These are phyloP conservation scores for Fusarium praegraminearum DNA, from an alignment of 2,329 filamentous ascomycete genomes.

Conservation along the genomic window DNA sequence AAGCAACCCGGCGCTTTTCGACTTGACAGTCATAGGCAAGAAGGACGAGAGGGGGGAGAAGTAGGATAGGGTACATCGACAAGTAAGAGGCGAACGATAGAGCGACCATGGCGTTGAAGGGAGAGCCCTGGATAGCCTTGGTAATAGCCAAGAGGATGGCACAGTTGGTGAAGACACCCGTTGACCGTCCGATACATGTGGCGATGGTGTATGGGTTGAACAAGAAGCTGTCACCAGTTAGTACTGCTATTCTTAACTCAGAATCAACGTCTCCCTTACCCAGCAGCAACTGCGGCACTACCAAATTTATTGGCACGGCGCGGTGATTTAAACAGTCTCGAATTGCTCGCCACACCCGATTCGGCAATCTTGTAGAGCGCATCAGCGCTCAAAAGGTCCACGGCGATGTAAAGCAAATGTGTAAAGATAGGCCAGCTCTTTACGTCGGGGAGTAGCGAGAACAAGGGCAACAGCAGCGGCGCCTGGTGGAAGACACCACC, in stretches of 20 bases:
- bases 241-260: background rate
- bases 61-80: conserved; percentile 88
- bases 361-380: conserved; percentile 83
- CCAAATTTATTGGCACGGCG: conserved; percentile 81
- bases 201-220: conserved; percentile 96
- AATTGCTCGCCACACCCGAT: conserved; percentile 81
- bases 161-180: conserved; percentile 87
- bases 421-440: conserved; percentile 77
- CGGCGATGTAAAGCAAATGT: conserved; percentile 80
- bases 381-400: conserved; percentile 86
- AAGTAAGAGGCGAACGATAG: conserved; percentile 90
- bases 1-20: conserved; percentile 51
- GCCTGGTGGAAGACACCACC: conserved; percentile 87
- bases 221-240: conserved; percentile 72
- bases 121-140: conserved; percentile 80
- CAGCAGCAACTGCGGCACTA: conserved; percentile 79
- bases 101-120: conserved; percentile 82
- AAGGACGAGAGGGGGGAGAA: conserved; percentile 84
- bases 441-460: conserved; percentile 84
- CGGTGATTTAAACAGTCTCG: conserved; percentile 81
- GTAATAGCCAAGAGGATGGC: conserved; percentile 87
- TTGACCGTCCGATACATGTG: conserved; percentile 90
- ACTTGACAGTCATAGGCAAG: conserved; percentile 79
- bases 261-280: conserved; percentile 63
- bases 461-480: conserved; percentile 89